Percentiles rank a stretch among this genome's conserved stretches.
phyloP scores from a whole-genome alignment of 179 eudicot species.

The Spinacia oleracea region DNA sequence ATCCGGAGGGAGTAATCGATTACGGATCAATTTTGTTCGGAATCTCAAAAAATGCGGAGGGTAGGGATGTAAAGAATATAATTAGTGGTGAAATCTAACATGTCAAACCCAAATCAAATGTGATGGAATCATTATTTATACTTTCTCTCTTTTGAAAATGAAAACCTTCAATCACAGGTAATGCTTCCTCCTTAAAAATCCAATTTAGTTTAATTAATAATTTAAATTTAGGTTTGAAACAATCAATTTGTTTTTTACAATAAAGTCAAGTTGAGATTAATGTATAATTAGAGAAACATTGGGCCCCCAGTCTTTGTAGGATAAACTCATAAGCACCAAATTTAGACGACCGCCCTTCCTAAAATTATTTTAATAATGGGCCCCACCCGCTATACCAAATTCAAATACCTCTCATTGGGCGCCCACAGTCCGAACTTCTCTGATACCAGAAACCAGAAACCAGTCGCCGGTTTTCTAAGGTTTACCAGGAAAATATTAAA shows the following conservation, averaged over 20 bases:
- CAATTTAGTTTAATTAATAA: not conserved
- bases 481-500: not conserved
- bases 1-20: no score
- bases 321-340: conserved; percentile 22
- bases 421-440: conserved; percentile 46
- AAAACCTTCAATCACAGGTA: not conserved
- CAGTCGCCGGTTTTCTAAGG: conserved; percentile 21
- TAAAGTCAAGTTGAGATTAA: conserved; percentile 19
- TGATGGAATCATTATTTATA: not conserved
- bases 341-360: conserved; percentile 16
- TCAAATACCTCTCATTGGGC: conserved; percentile 24
- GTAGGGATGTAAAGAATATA: not conserved
- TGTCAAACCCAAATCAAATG: conserved; percentile 16
- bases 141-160: not conserved
- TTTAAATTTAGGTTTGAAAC: not conserved
- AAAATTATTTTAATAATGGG: conserved; percentile 7
- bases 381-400: not conserved
- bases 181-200: not conserved
- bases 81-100: conserved; percentile 7
- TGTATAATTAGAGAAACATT: not conserved
- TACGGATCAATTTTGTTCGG: no score
- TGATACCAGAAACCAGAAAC: conserved; percentile 39
- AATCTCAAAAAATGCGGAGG: not conserved
- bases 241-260: not conserved
- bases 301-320: conserved; percentile 31